Evolutionary conservation across 495 filamentous ascomycete genomes (phyloP).

Genomic region (Trypethelium eluteriae): DNA sequence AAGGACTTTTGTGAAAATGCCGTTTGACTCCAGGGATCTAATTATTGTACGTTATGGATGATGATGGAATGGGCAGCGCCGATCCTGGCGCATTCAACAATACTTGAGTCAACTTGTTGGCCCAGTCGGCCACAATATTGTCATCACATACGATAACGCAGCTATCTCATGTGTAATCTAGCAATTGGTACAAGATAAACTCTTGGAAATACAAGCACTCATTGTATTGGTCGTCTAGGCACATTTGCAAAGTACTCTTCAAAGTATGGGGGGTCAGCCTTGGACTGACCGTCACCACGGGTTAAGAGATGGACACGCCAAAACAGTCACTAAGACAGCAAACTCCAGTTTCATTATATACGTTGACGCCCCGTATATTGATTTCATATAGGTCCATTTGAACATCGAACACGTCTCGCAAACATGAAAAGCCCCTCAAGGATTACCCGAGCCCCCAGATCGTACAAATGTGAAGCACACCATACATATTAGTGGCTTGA

Average conservation of each 20-base stretch:
- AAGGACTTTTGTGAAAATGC: not conserved
- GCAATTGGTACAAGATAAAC: too few relatives aligned
- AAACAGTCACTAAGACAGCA: not conserved
- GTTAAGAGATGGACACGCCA: too few relatives aligned
- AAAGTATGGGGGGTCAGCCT: too few relatives aligned
- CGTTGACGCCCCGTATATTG: not conserved
- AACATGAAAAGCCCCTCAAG: not conserved
- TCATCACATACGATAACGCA: too few relatives aligned
- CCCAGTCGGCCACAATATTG: not conserved
- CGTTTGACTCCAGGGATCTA: too few relatives aligned
- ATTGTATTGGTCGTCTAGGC: too few relatives aligned
- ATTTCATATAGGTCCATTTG: not conserved
- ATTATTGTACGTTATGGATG: too few relatives aligned
- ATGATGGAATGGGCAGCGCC: not conserved
- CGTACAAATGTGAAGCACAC: not conserved
- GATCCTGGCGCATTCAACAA: too few relatives aligned
- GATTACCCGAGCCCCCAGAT: not conserved
- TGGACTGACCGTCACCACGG: too few relatives aligned
- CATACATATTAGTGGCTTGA: not conserved
- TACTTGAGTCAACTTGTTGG: not conserved
- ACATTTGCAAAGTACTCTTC: too few relatives aligned
- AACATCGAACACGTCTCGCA: not conserved
- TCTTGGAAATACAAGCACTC: not conserved
- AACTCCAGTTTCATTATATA: constrained; percentile 3
- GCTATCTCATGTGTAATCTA: too few relatives aligned